phyloP scores from a whole-genome alignment of 164 flowering plant species.

The Berberis vulgaris region DNA sequence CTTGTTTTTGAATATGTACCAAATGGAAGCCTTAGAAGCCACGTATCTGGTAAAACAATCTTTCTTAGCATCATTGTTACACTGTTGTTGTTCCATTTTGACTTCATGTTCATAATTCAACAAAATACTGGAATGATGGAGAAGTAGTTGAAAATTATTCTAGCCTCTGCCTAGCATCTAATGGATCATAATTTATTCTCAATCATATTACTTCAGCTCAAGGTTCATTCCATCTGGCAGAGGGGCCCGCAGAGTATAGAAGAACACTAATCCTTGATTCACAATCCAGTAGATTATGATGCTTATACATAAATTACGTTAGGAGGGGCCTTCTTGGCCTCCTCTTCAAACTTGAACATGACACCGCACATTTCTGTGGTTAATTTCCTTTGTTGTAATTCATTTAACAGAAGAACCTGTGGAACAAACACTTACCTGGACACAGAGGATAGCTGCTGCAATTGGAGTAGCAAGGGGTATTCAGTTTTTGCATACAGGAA shows the following conservation, averaged over 20 bases:
- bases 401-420: slow-evolving; percentile 30
- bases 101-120: neutral
- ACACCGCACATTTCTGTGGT: neutral
- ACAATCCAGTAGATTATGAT: too few relatives aligned
- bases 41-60: slow-evolving; percentile 51
- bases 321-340: too few relatives aligned
- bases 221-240: too few relatives aligned
- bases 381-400: neutral
- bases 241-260: too few relatives aligned
- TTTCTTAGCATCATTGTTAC: neutral
- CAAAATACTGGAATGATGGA: neutral
- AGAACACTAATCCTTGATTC: too few relatives aligned
- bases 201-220: too few relatives aligned
- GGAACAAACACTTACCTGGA: slow-evolving; percentile 52
- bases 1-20: slow-evolving; percentile 75
- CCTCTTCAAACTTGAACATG: too few relatives aligned
- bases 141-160: neutral
- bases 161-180: too few relatives aligned
- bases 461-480: slow-evolving; percentile 84
- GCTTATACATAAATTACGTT: too few relatives aligned
- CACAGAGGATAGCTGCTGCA: slow-evolving; percentile 77
- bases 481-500: slow-evolving; percentile 82
- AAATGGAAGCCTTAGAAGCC: slow-evolving; percentile 60
- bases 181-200: too few relatives aligned
- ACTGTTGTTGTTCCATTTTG: neutral